phyloP scores from a whole-genome alignment of 2,329 filamentous ascomycete genomes.

The Fusarium incarnatum region DNA sequence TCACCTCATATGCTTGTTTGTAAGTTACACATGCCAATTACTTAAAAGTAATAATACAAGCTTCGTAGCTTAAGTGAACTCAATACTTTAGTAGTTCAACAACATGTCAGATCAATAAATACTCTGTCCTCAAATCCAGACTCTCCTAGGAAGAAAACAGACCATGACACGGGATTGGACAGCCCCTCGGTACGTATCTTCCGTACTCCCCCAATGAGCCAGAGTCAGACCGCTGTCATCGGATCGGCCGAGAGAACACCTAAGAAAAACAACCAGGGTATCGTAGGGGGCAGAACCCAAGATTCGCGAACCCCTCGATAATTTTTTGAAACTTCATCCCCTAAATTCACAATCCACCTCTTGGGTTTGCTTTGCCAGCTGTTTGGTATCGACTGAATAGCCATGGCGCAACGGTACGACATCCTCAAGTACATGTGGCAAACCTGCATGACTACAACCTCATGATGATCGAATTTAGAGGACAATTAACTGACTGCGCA shows the following conservation, averaged over 20 bases:
- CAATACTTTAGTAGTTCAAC: neutral
- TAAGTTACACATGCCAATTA: neutral
- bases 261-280: conserved; percentile 45
- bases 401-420: conserved; percentile 54
- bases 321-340: conserved; percentile 8
- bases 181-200: conserved; percentile 30
- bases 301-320: conserved; percentile 40
- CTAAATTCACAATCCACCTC: conserved; percentile 2
- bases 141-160: neutral
- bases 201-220: conserved; percentile 25
- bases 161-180: conserved; percentile 39
- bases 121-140: neutral
- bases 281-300: conserved; percentile 36
- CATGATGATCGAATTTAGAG: neutral
- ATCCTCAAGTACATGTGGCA: conserved; percentile 13
- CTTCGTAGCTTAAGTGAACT: neutral
- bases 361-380: neutral
- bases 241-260: conserved; percentile 36
- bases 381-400: conserved; percentile 17
- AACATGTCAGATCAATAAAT: neutral
- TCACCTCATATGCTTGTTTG: conserved; percentile 1
- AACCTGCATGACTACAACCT: conserved; percentile 17
- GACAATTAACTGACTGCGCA: conserved; percentile 18
- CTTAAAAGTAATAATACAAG: neutral
- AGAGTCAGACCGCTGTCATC: conserved; percentile 30